Evolutionary conservation across 192 early-diverging fungal genomes (phyloP).

Genomic region (Linnemannia hyalina): DNA sequence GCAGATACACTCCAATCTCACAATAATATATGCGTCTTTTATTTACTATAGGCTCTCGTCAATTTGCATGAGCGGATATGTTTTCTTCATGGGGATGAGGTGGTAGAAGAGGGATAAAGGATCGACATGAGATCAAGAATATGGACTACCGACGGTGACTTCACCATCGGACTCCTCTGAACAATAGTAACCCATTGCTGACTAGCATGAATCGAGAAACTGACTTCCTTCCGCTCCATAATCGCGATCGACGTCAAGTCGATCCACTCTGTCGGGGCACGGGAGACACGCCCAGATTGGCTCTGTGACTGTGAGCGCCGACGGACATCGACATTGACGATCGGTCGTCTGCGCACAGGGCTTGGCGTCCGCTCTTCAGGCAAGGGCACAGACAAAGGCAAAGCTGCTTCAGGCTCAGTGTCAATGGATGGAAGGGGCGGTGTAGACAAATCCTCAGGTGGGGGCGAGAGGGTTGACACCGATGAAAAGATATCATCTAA

Average conservation of each 20-base stretch:
- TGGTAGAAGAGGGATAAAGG: background rate
- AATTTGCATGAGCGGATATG: background rate
- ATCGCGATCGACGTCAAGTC: slow-evolving; percentile 26
- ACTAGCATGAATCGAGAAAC: slow-evolving; percentile 12
- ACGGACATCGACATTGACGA: background rate
- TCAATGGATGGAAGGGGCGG: background rate
- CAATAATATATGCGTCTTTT: background rate
- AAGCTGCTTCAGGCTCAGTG: background rate
- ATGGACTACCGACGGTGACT: slow-evolving; percentile 8
- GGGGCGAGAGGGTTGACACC: slow-evolving; percentile 18
- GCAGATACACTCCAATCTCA: no score
- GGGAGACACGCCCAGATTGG: background rate
- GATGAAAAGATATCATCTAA: slow-evolving; percentile 11
- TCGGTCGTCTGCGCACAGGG: background rate
- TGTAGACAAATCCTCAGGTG: slow-evolving; percentile 12
- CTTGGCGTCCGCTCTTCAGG: background rate
- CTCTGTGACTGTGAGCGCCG: background rate
- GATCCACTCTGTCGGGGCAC: slow-evolving; percentile 20
- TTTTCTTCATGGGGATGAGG: background rate
- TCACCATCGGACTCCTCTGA: slow-evolving; percentile 10
- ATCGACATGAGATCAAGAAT: slow-evolving; percentile 24
- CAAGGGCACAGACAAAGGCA: background rate
- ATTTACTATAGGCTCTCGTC: background rate
- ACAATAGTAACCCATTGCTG: slow-evolving; percentile 21
- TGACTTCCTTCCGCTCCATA: slow-evolving; percentile 21